Conservation (phyloP, 1,284 basidiomycete genomes). For the Somion occarium region DNA sequence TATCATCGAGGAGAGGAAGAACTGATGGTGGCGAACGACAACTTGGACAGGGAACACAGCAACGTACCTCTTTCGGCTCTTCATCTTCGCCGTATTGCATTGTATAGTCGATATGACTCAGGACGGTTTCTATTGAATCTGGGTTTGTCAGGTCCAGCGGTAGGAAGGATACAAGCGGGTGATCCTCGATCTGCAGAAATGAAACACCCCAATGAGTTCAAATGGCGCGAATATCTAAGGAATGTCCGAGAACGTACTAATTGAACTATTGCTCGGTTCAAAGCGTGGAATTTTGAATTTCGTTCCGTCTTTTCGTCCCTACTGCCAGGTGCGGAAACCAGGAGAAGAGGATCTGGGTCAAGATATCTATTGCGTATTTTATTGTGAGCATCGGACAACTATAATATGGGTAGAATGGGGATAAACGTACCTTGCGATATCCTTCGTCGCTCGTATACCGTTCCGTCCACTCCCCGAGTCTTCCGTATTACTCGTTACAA, state of each 20-base stretch:
- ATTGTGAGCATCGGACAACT: background rate
- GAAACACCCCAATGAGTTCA: constrained; percentile 5
- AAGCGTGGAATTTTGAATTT: constrained; percentile 88
- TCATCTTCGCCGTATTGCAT: constrained; percentile 97
- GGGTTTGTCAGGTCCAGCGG: constrained; percentile 90
- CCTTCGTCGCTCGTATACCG: constrained; percentile 65
- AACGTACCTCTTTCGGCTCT: constrained; percentile 80
- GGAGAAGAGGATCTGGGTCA: constrained; percentile 92
- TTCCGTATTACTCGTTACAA: constrained; percentile 68
- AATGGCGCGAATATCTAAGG: too few relatives aligned
- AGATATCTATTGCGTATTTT: constrained; percentile 63
- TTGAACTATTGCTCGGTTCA: constrained; percentile 94
- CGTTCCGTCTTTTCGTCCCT: constrained; percentile 46
- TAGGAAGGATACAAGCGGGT: constrained; percentile 95
- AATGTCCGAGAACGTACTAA: constrained; percentile 47
- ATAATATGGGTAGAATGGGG: constrained; percentile 3
- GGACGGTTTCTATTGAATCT: constrained; percentile 85
- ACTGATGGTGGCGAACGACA: too few relatives aligned
- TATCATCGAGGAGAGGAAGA: too few relatives aligned
- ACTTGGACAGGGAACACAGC: too few relatives aligned
- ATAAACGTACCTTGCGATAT: constrained; percentile 66
- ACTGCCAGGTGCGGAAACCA: constrained; percentile 61
- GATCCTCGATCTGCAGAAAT: constrained; percentile 84
- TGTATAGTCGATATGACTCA: constrained; percentile 96
- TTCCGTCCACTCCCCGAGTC: constrained; percentile 65